A percentile compares a stretch with the other conserved stretches of the same genome.
Conservation (phyloP, 2,329 filamentous ascomycete genomes). For the Fusarium goolgardi region DNA sequence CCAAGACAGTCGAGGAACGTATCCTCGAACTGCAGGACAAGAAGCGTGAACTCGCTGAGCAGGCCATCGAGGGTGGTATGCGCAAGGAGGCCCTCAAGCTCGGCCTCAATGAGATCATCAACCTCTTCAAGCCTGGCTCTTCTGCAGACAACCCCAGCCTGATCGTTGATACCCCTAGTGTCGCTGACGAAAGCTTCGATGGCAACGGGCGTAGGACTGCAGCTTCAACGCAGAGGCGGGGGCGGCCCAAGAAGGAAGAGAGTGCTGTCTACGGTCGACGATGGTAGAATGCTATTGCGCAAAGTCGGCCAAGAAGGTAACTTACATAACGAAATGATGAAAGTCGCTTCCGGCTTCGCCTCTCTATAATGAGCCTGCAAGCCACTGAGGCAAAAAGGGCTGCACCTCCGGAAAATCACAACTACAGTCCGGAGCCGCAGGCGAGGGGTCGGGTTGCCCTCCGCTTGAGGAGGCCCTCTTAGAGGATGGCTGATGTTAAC, state of each 20-base stretch:
- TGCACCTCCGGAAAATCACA: too few species aligned
- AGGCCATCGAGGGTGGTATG: conserved; percentile 85
- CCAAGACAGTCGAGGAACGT: conserved; percentile 87
- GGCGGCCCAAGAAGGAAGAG: conserved; percentile 38
- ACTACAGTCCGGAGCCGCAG: too few species aligned
- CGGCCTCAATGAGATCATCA: conserved; percentile 91
- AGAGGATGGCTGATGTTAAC: neutral
- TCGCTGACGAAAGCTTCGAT: conserved; percentile 28
- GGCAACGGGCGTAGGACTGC: conserved; percentile 41
- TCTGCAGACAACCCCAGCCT: conserved; percentile 34
- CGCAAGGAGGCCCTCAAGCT: conserved; percentile 82
- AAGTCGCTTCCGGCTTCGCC: too few species aligned
- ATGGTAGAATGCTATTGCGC: conserved; percentile 19
- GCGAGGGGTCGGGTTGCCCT: too few species aligned
- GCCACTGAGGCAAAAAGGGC: too few species aligned
- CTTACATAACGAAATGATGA: too few species aligned
- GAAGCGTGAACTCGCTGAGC: conserved; percentile 90
- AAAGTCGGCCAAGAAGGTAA: too few species aligned
- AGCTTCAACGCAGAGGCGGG: conserved; percentile 44
- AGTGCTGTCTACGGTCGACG: conserved; percentile 36
- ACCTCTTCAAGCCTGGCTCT: conserved; percentile 80
- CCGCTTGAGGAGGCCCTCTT: too few species aligned
- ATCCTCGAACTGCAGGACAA: conserved; percentile 95
- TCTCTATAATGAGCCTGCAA: too few species aligned
- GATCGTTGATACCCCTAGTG: conserved; percentile 35